A percentile compares a stretch with the other conserved stretches of the same genome.
phyloP scores from a whole-genome alignment of 352 stramenopile genomes.

The Phytophthora kernoviae region DNA sequence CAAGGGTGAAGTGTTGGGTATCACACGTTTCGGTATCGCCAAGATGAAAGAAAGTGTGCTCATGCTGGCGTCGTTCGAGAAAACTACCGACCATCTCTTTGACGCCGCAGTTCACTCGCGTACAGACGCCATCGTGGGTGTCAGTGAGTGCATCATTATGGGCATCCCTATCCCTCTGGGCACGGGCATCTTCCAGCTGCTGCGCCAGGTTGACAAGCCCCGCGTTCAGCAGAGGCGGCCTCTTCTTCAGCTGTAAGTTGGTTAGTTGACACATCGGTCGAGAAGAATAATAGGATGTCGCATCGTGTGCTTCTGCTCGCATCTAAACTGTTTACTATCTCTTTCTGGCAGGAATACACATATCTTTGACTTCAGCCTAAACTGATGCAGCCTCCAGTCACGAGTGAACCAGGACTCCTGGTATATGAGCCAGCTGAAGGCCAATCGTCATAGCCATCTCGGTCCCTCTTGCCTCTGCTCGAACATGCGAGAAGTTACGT shows the following conservation, averaged over 20 bases:
- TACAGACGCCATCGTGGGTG: slow-evolving; percentile 98
- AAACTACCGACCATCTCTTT: slow-evolving; percentile 99
- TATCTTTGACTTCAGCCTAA: too few species aligned
- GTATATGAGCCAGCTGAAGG: too few species aligned
- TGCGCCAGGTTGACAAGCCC: slow-evolving; percentile 86
- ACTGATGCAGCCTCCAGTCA: too few species aligned
- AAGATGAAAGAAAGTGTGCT: slow-evolving; percentile 99
- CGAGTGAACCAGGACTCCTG: too few species aligned
- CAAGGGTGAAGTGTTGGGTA: slow-evolving; percentile 92
- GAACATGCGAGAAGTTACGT: too few species aligned
- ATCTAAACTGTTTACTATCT: too few species aligned
- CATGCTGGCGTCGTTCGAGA: slow-evolving; percentile 99
- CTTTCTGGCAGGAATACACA: too few species aligned
- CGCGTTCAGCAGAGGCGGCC: slow-evolving; percentile 66
- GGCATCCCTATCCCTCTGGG: slow-evolving; percentile 98
- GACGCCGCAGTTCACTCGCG: slow-evolving; percentile 98
- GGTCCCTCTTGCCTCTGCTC: too few species aligned
- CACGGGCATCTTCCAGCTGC: slow-evolving; percentile 98
- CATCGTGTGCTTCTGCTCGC: too few species aligned
- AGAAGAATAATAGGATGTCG: too few species aligned
- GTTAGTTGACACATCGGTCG: too few species aligned
- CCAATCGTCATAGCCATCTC: too few species aligned
- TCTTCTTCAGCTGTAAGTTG: slow-evolving; percentile 29
- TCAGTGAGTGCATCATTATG: slow-evolving; percentile 99
- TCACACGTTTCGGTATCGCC: slow-evolving; percentile 98